Evolutionary conservation across 2,329 filamentous ascomycete genomes (phyloP).

Genomic region (Sporothrix brasiliensis): DNA sequence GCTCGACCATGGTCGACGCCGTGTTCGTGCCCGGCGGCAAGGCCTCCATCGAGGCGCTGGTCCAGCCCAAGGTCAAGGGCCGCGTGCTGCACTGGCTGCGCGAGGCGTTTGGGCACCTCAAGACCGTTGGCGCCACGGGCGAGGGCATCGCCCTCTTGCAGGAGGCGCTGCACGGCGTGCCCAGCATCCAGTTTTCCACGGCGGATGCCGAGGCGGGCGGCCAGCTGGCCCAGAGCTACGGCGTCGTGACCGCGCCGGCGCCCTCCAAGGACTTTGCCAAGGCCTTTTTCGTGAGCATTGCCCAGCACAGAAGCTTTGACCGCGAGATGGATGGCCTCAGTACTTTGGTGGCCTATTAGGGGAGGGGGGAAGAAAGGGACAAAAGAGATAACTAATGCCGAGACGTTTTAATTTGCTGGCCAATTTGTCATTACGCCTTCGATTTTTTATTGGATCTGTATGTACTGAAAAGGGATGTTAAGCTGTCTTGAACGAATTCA

Average conservation of each 20-base stretch:
- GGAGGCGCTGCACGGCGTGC: slow-evolving; percentile 12
- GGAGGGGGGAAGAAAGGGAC: neutral
- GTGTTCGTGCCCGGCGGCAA: slow-evolving; percentile 75
- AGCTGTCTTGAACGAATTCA: no score
- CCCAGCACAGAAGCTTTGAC: slow-evolving; percentile 72
- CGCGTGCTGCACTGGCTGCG: slow-evolving; percentile 75
- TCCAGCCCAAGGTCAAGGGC: slow-evolving; percentile 58
- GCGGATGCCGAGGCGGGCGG: neutral
- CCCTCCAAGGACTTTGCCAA: slow-evolving; percentile 68
- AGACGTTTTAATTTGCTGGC: no score
- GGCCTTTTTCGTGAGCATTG: slow-evolving; percentile 69
- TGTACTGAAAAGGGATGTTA: no score
- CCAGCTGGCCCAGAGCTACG: neutral
- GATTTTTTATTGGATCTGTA: no score
- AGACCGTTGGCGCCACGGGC: slow-evolving; percentile 74
- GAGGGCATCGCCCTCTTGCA: slow-evolving; percentile 65
- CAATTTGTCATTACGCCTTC: no score
- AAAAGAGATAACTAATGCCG: no score
- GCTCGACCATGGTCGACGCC: slow-evolving; percentile 80
- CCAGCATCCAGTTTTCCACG: neutral
- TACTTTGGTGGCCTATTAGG: slow-evolving; percentile 64
- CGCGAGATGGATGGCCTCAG: slow-evolving; percentile 72
- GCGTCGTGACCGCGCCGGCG: slow-evolving; percentile 44
- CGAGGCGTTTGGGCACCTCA: slow-evolving; percentile 80
- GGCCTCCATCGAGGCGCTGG: slow-evolving; percentile 63